A percentile compares a stretch with the other conserved stretches of the same genome.
Conservation (phyloP, 768 basidiomycete genomes). For the Suillus lakei region DNA sequence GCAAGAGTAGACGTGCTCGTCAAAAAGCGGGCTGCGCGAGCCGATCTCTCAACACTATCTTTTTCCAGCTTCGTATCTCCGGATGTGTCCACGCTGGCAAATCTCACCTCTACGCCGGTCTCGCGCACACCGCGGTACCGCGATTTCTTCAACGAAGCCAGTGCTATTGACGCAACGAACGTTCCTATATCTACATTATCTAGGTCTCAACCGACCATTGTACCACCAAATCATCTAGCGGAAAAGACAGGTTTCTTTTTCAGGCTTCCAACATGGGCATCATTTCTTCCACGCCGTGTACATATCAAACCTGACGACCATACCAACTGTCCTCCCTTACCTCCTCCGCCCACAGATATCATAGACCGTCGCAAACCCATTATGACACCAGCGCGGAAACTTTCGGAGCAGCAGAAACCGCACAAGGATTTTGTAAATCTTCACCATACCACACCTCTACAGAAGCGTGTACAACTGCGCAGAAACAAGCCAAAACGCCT, state of each 20-base stretch:
- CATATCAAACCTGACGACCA: slow-evolving; percentile 47
- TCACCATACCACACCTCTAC: slow-evolving; percentile 52
- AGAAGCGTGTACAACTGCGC: slow-evolving; percentile 49
- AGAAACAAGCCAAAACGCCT: slow-evolving; percentile 48
- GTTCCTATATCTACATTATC: slow-evolving; percentile 21
- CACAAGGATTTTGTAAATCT: slow-evolving; percentile 73
- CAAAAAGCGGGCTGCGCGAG: slow-evolving; percentile 29
- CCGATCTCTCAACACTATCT: background rate
- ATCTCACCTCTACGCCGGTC: slow-evolving; percentile 14
- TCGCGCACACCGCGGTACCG: slow-evolving; percentile 59
- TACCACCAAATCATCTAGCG: slow-evolving; percentile 38
- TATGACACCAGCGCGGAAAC: slow-evolving; percentile 59
- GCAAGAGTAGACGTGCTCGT: slow-evolving; percentile 37
- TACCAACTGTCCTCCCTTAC: slow-evolving; percentile 47
- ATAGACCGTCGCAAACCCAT: slow-evolving; percentile 52
- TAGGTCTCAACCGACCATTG: slow-evolving; percentile 20
- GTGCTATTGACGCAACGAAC: slow-evolving; percentile 24
- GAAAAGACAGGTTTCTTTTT: slow-evolving; percentile 67
- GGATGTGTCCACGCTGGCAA: background rate
- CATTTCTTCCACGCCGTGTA: slow-evolving; percentile 20
- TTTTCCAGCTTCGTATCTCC: slow-evolving; percentile 3
- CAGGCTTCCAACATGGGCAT: slow-evolving; percentile 54
- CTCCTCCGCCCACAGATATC: slow-evolving; percentile 43
- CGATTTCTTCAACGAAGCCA: slow-evolving; percentile 44
- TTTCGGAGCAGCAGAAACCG: slow-evolving; percentile 46